Conservation (phyloP, 2,329 filamentous ascomycete genomes). For the Penicillium sp. region DNA sequence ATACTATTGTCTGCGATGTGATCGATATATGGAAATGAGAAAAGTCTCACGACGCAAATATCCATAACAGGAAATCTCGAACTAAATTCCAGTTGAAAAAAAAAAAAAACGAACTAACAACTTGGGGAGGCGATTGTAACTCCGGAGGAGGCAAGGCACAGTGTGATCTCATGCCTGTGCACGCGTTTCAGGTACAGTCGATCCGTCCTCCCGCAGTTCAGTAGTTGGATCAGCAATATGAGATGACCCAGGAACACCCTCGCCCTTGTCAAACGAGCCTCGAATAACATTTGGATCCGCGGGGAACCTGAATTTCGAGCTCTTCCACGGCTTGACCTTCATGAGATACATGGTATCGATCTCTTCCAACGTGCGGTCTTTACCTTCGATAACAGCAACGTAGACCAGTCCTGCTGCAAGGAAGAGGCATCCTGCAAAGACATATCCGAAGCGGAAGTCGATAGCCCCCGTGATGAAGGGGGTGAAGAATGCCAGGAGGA, state of each 20-base stretch:
- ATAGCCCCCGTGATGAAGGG: conserved; percentile 73
- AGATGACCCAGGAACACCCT: conserved; percentile 7
- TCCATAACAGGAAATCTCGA: too few relatives aligned
- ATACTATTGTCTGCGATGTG: too few relatives aligned
- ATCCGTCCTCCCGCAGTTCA: conserved; percentile 13
- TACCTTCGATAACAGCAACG: conserved; percentile 72
- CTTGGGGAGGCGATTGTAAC: too few relatives aligned
- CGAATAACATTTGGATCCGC: conserved; percentile 19
- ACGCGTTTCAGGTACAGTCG: conserved; percentile 8
- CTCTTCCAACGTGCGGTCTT: conserved; percentile 70
- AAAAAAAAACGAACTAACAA: too few relatives aligned
- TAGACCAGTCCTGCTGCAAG: conserved; percentile 64
- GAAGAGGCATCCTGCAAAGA: conserved; percentile 73
- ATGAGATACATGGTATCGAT: conserved; percentile 74
- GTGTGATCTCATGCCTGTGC: not conserved
- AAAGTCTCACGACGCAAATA: too few relatives aligned
- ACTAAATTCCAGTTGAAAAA: too few relatives aligned
- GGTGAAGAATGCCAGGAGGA: conserved; percentile 73
- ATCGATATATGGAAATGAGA: too few relatives aligned
- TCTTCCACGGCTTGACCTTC: conserved; percentile 60
- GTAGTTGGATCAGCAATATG: conserved; percentile 18
- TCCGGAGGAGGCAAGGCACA: not conserved
- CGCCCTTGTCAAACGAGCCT: conserved; percentile 21
- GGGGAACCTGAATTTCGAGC: conserved; percentile 48
- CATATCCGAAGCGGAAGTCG: conserved; percentile 72